Conservation (phyloP, 108 stramenopile genomes). For the Seminavis robusta region DNA sequence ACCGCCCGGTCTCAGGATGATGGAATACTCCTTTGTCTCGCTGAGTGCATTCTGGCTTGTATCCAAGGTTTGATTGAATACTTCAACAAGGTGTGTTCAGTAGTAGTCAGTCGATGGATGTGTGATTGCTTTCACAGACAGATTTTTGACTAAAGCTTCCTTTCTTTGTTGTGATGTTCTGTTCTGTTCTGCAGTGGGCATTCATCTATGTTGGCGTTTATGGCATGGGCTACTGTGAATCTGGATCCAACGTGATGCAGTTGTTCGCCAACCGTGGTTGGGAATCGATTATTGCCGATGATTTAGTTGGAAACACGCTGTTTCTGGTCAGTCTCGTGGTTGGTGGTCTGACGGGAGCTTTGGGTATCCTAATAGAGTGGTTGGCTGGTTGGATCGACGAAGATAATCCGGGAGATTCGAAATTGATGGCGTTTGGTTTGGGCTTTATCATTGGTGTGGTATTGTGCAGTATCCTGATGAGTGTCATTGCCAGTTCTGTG, state of each 20-base stretch:
- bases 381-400: conserved; percentile 41
- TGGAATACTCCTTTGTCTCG: conserved; percentile 52
- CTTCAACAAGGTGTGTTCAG: conserved; percentile 54
- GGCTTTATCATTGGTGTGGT: conserved; percentile 73
- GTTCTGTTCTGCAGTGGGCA: conserved; percentile 58
- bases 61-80: conserved; percentile 32
- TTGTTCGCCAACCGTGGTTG: conserved; percentile 88
- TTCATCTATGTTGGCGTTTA: conserved; percentile 87
- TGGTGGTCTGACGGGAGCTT: conserved; percentile 60
- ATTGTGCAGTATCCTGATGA: conserved; percentile 60
- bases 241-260: conserved; percentile 75
- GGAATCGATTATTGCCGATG: conserved; percentile 91
- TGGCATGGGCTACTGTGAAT: conserved; percentile 74
- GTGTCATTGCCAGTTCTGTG: conserved; percentile 75
- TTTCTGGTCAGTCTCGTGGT: conserved; percentile 48
- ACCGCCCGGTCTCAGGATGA: conserved; percentile 56
- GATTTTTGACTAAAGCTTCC: neutral
- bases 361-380: too few relatives aligned
- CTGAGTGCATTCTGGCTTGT: conserved; percentile 59
- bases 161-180: neutral
- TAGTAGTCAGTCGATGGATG: too few relatives aligned
- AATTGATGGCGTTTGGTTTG: conserved; percentile 46
- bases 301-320: conserved; percentile 72
- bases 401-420: conserved; percentile 23
- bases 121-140: too few relatives aligned